These are phyloP conservation scores for Saturnispora zaruensis DNA, from an alignment of 805 yeast genomes.

Conservation along the genomic window DNA sequence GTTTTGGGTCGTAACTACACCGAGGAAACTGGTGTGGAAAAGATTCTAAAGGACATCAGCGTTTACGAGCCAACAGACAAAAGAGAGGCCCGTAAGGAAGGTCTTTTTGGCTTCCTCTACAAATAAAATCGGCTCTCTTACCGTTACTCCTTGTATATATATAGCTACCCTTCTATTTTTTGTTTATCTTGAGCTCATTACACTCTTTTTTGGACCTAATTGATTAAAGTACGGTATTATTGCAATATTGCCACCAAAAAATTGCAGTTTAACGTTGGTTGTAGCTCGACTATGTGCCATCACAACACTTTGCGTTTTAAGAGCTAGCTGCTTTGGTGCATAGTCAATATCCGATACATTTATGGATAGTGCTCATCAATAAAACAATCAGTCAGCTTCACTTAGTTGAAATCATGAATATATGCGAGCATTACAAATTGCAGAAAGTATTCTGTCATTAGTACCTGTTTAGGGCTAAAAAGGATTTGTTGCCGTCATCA, in stretches of 20 bases:
- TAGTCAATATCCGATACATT: no score
- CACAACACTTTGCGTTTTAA: no score
- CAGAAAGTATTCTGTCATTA: no score
- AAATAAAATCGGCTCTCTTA: slow-evolving; percentile 27
- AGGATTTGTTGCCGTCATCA: no score
- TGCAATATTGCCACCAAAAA: no score
- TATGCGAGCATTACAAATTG: no score
- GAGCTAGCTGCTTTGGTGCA: no score
- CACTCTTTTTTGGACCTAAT: not conserved
- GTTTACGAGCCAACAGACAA: slow-evolving; percentile 67
- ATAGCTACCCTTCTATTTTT: not conserved
- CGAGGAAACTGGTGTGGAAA: slow-evolving; percentile 66
- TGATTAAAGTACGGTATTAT: not conserved
- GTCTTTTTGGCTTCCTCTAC: slow-evolving; percentile 52
- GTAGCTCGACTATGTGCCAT: no score
- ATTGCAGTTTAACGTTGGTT: no score
- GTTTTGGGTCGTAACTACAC: slow-evolving; percentile 89
- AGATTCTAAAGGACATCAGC: slow-evolving; percentile 66
- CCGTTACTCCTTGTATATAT: not conserved
- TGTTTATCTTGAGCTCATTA: not conserved
- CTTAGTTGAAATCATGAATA: no score
- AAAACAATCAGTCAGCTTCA: not conserved
- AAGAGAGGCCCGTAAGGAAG: slow-evolving; percentile 54
- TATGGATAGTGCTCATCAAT: not conserved
- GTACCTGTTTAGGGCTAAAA: no score